Percentiles rank a stretch among this genome's conserved stretches.
phyloP scores from a whole-genome alignment of 352 stramenopile species.

The Phytophthora melonis region DNA sequence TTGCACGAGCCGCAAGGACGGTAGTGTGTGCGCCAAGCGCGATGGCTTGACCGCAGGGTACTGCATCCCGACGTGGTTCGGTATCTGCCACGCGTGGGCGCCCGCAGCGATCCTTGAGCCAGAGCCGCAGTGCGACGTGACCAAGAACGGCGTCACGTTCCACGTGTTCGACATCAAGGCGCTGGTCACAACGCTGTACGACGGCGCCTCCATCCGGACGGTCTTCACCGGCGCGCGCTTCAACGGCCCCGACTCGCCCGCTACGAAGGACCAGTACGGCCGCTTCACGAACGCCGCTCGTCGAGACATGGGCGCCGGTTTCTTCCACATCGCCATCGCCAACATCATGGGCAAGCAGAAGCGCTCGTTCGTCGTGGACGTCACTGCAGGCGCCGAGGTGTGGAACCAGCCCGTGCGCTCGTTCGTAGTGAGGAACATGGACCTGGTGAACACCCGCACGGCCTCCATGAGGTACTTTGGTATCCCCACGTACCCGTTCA shows the following conservation, averaged over 20 bases:
- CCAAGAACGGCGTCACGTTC: conserved; percentile 41
- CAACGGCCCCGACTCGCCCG: conserved; percentile 28
- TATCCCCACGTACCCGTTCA: conserved; percentile 42
- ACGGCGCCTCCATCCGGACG: conserved; percentile 21
- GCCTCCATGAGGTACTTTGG: conserved; percentile 30
- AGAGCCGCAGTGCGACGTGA: conserved; percentile 43
- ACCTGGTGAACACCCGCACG: conserved; percentile 21
- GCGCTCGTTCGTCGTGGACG: conserved; percentile 41
- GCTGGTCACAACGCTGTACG: conserved; percentile 36
- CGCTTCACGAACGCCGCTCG: conserved; percentile 32
- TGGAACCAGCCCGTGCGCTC: conserved; percentile 45
- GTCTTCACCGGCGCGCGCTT: conserved; percentile 44
- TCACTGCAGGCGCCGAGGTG: conserved; percentile 30
- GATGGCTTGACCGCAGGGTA: conserved; percentile 15
- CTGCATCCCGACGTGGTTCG: conserved; percentile 45
- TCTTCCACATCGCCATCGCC: conserved; percentile 41
- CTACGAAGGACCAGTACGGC: conserved; percentile 31
- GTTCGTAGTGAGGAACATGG: conserved; percentile 27
- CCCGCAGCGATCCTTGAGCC: conserved; percentile 38
- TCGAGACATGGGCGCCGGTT: conserved; percentile 36
- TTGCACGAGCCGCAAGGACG: conserved; percentile 19
- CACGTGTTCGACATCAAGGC: conserved; percentile 45
- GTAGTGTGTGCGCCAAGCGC: conserved; percentile 36
- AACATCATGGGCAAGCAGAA: conserved; percentile 41
- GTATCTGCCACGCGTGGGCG: conserved; percentile 47